phyloP scores from a whole-genome alignment of 495 filamentous ascomycete species.

The Tuber brumale region DNA sequence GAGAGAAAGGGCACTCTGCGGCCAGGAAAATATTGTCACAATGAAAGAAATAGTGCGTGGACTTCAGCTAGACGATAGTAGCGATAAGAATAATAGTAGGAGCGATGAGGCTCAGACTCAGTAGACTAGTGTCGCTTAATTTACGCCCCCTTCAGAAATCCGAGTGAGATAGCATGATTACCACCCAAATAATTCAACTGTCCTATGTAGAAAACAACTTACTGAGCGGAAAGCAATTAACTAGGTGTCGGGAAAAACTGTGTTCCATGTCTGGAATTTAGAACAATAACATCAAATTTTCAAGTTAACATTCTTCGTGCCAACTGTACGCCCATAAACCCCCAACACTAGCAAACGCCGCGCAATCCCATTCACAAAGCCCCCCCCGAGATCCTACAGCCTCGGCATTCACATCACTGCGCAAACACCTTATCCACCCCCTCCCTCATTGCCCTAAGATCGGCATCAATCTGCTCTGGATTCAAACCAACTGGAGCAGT shows the following conservation, averaged over 20 bases:
- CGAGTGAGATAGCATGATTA: not conserved
- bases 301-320: not conserved
- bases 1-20: not conserved
- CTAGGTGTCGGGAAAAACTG: not conserved
- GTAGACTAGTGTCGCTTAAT: not conserved
- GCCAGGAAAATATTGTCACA: not conserved
- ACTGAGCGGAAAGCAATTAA: not conserved
- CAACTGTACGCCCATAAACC: not conserved
- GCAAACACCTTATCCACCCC: not conserved
- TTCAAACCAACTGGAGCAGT: not conserved
- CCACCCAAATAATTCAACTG: not conserved
- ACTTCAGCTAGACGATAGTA: not conserved
- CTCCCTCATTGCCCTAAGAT: not conserved
- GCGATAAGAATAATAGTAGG: not conserved
- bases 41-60: not conserved
- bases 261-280: not conserved
- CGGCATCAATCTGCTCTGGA: not conserved
- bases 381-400: not conserved
- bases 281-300: not conserved
- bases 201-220: not conserved
- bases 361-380: not conserved
- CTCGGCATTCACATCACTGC: not conserved
- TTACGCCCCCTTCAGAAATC: not conserved
- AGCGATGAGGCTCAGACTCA: not conserved
- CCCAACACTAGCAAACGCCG: too few relatives aligned